Conservation (phyloP, 768 basidiomycete species). For the Tremella fuciformis region DNA sequence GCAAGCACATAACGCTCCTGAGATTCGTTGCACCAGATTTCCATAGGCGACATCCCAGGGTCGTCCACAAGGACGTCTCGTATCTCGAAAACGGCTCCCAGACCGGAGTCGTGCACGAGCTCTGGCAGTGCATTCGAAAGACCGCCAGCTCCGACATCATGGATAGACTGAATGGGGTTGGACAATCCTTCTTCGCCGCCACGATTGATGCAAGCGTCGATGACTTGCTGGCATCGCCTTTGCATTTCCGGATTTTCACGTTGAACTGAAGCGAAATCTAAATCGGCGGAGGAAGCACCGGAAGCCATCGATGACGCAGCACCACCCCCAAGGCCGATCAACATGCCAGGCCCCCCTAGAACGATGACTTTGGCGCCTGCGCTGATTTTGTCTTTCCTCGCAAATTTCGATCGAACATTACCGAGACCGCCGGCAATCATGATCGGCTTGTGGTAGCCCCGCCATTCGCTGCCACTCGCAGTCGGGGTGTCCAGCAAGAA, state of each 20-base stretch:
- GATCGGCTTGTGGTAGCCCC: conserved; percentile 98
- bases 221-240: conserved; percentile 92
- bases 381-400: conserved; percentile 71
- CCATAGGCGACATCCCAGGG: conserved; percentile 94
- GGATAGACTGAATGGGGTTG: conserved; percentile 90
- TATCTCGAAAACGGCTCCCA: conserved; percentile 90
- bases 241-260: conserved; percentile 99
- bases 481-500: conserved; percentile 75
- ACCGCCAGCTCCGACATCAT: conserved; percentile 97
- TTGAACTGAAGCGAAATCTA: conserved; percentile 97
- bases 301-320: conserved; percentile 92
- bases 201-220: conserved; percentile 76
- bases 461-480: conserved; percentile 55
- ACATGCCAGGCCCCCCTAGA: conserved; percentile 89
- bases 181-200: conserved; percentile 48
- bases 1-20: conserved; percentile 98
- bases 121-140: conserved; percentile 95
- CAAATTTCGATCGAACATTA: conserved; percentile 79
- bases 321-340: conserved; percentile 95
- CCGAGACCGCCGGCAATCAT: conserved; percentile 99
- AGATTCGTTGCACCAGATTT: conserved; percentile 99
- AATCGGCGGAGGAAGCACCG: conserved; percentile 81
- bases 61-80: conserved; percentile 89
- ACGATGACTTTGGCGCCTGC: conserved; percentile 86
- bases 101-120: conserved; percentile 88